Conservation (phyloP, 2,329 filamentous ascomycete genomes). For the Trichoderma guizhouense region DNA sequence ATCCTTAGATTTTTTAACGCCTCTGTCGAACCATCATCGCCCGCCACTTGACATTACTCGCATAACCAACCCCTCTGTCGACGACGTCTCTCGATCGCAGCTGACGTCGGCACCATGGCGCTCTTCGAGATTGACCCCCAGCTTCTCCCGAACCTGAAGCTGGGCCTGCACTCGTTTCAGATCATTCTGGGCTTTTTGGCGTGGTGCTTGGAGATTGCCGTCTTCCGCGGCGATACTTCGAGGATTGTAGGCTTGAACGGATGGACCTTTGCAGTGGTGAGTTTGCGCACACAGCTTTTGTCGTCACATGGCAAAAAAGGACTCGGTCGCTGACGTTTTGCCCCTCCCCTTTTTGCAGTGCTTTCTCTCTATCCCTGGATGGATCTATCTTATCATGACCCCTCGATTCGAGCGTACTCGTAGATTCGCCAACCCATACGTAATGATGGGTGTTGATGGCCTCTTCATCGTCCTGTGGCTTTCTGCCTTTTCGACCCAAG, state of each 20-base stretch:
- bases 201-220: slow-evolving; percentile 58
- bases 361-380: slow-evolving; percentile 61
- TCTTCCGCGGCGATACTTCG: slow-evolving; percentile 50
- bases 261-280: slow-evolving; percentile 63
- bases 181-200: slow-evolving; percentile 52
- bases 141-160: slow-evolving; percentile 53
- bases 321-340: not conserved
- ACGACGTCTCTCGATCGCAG: not conserved
- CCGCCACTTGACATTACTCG: not conserved
- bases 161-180: slow-evolving; percentile 56
- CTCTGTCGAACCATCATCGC: not conserved
- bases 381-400: slow-evolving; percentile 63
- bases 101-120: slow-evolving; percentile 35
- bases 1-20: not conserved
- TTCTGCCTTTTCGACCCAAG: slow-evolving; percentile 63
- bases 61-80: not conserved
- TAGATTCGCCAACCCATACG: slow-evolving; percentile 59
- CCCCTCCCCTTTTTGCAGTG: slow-evolving; percentile 43
- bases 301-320: not conserved
- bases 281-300: slow-evolving; percentile 26
- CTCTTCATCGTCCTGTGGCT: slow-evolving; percentile 61
- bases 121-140: slow-evolving; percentile 53
- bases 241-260: slow-evolving; percentile 55
- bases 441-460: slow-evolving; percentile 57
- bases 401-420: slow-evolving; percentile 61